A percentile compares a stretch with the other conserved stretches of the same genome.
Evolutionary conservation across 2,329 filamentous ascomycete genomes (phyloP).

Genomic region (Nothophaeocryptopus gaeumannii): DNA sequence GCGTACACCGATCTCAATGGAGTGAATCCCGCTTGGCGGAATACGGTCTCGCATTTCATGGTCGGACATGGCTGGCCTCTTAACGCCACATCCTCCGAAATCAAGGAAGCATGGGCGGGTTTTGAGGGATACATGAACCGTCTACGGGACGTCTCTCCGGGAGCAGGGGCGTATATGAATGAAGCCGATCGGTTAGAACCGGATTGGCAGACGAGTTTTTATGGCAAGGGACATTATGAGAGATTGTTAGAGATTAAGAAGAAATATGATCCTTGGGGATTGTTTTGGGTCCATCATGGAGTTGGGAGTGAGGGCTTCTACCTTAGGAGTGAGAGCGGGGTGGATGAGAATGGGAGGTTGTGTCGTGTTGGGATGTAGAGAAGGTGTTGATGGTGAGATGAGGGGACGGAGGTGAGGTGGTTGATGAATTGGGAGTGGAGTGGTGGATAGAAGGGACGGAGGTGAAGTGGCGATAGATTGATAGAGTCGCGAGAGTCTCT

Average conservation of each 20-base stretch:
- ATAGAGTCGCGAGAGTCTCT: no score
- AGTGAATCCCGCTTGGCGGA: conserved; percentile 19
- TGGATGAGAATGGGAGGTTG: conserved; percentile 6
- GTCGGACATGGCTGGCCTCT: conserved; percentile 17
- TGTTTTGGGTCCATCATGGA: conserved; percentile 25
- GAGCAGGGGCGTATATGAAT: conserved; percentile 47
- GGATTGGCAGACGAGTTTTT: conserved; percentile 38
- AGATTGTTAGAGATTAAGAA: conserved; percentile 32
- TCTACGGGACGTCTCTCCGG: conserved; percentile 41
- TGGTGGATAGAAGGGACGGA: no score
- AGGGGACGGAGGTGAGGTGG: no score
- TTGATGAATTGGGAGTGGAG: no score
- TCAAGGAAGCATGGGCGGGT: neutral
- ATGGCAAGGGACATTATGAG: conserved; percentile 33
- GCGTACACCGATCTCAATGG: conserved; percentile 1
- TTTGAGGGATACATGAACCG: conserved; percentile 1
- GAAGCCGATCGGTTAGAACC: conserved; percentile 42
- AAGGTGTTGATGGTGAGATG: no score
- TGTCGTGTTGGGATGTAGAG: neutral
- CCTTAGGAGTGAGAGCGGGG: neutral
- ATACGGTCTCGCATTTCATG: conserved; percentile 15
- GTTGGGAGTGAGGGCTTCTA: conserved; percentile 15
- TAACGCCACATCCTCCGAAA: conserved; percentile 34
- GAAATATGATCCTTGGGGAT: conserved; percentile 34
- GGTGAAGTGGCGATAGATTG: no score